Conservation (phyloP, 2,329 filamentous ascomycete genomes). For the Dothideomycetidae sp. region DNA sequence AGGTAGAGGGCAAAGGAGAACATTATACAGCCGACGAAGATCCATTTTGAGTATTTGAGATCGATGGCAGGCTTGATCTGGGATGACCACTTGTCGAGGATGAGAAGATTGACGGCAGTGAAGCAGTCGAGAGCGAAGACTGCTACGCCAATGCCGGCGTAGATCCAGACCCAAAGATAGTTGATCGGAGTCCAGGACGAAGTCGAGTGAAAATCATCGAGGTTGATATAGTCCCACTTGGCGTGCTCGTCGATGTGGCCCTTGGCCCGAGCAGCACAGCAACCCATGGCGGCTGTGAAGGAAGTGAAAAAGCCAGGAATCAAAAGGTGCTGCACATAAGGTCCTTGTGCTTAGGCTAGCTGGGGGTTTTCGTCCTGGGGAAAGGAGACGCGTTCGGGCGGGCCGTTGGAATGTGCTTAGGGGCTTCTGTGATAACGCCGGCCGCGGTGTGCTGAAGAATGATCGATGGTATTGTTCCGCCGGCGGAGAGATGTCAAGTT, state of each 20-base stretch:
- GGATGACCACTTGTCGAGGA: constrained; percentile 78
- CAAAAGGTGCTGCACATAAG: neutral
- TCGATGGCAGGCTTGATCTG: constrained; percentile 65
- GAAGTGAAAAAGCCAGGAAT: neutral
- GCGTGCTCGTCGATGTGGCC: constrained; percentile 30
- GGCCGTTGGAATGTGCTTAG: neutral
- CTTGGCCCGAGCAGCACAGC: constrained; percentile 23
- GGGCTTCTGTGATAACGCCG: neutral
- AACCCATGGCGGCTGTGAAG: constrained; percentile 20
- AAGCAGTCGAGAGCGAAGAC: constrained; percentile 88
- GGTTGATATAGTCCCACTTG: constrained; percentile 78
- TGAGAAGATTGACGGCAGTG: constrained; percentile 79
- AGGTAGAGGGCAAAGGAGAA: constrained; percentile 70
- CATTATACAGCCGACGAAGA: constrained; percentile 86
- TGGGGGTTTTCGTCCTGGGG: too few relatives aligned
- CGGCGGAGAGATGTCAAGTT: neutral
- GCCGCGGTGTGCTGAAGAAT: too few relatives aligned
- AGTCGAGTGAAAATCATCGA: constrained; percentile 65
- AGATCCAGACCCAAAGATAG: constrained; percentile 73
- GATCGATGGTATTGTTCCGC: neutral
- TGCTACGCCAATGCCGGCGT: constrained; percentile 61
- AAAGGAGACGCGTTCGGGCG: neutral
- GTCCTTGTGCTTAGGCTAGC: constrained; percentile 9
- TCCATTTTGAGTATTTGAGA: constrained; percentile 75
- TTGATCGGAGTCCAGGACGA: constrained; percentile 66